Conservation (phyloP, 1,284 basidiomycete species). For the Mrakiaceae sp. region DNA sequence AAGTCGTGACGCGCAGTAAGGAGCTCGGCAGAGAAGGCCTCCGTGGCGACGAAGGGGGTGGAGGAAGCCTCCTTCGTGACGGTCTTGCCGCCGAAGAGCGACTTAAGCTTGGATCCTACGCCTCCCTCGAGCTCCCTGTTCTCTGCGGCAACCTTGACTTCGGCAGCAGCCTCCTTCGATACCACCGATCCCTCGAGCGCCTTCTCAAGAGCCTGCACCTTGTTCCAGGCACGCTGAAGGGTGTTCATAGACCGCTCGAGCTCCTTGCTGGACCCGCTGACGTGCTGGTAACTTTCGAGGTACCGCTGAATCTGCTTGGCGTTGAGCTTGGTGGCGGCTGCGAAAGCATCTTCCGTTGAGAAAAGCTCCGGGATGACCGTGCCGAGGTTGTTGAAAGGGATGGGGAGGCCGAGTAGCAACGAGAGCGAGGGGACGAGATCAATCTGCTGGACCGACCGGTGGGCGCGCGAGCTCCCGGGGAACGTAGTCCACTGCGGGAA, state of each 20-base stretch:
- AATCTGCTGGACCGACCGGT: constrained; percentile 78
- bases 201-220: neutral
- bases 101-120: neutral
- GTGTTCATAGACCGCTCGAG: constrained; percentile 51
- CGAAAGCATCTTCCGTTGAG: constrained; percentile 31
- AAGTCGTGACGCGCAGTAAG: constrained; percentile 35
- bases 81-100: neutral
- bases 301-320: constrained; percentile 66
- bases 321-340: constrained; percentile 59
- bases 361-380: constrained; percentile 85
- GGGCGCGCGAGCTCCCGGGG: constrained; percentile 42
- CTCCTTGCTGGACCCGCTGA: constrained; percentile 56
- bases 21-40: neutral
- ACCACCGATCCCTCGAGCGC: neutral
- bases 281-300: constrained; percentile 56
- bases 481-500: constrained; percentile 42
- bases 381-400: constrained; percentile 90
- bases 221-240: constrained; percentile 32
- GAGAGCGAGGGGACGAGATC: constrained; percentile 85
- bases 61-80: neutral
- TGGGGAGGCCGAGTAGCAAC: constrained; percentile 81
- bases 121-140: neutral
- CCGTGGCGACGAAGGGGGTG: neutral
- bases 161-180: constrained; percentile 8
- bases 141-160: constrained; percentile 20